Evolutionary conservation across 345 rosid species (phyloP), one percentile per base, ranked within the genome.

Genomic region (Eucalyptus leucophloia): DNA sequence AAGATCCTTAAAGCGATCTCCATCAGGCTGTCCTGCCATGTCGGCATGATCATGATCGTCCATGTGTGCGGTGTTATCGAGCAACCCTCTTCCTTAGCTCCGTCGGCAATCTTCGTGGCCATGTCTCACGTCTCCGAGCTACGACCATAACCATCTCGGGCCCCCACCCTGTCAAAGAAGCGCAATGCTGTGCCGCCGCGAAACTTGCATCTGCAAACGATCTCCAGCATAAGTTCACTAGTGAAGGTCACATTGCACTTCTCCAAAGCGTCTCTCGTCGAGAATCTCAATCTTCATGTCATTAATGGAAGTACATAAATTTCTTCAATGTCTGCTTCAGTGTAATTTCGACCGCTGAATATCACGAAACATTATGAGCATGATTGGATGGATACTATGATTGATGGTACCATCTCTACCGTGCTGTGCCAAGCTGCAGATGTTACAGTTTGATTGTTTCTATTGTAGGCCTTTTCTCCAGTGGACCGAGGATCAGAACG

Each of bases 31-130:
- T 93, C 91, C 97, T 93, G 60, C 98, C 99, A 62, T 94, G 96
- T 90, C 93, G 95, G 30, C 97, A 97, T 93, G 91, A 96, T 95
- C 96, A 97, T 94, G 93, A 97, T 96, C 82, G 94, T 91, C 98
- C 98, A 96, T 82, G 98, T 94, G 89, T 95, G 95, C 42, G 94
- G 92, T 91, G 97, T 92, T 92, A 94, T 90, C 62, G 88, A 45
- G 93, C 90, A 93, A 37, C 93, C 92, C 34, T 92, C 94, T 92
- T 96, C 96, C 90, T 96, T 96, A 44, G 96, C 96, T 18, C 92
- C 85, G 9, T 98, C 97, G 1, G 98, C 93, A 65, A 96, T 92
- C 56, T 97, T 96, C 87, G 94, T 96, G 51, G 95, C 96, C 96
- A 94, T 93, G 95, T 94, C 95, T 91, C 96, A 96, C 34, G 97